Base-by-base conservation (phyloP, 805 yeast genomes). In the Wickerhamomyces silvicola region DNA sequence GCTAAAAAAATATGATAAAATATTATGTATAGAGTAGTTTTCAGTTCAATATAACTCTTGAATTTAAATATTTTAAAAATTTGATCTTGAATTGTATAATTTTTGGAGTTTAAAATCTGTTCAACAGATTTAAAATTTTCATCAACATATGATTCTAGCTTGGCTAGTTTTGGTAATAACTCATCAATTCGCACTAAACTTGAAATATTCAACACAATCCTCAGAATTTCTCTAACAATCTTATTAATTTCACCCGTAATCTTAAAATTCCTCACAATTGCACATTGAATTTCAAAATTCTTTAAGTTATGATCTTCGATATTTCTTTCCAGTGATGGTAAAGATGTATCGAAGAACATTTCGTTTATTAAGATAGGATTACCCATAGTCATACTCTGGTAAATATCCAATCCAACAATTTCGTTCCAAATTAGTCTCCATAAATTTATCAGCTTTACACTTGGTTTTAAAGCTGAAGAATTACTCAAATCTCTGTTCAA, bases 341-440 rank as follows among this genome's bases (percentile, higher is more conserved):
- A 37, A 39, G 59, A 51, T 0, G 83, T 75, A 46, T 77, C 83
- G 45, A 56, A 76, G 28, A 57, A 57, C 9, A 59, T 59, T 1
- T 53, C 49, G 33, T 52, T 47, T 12, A 68, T 62, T 9, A 59
- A 39, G 16, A 66, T 46, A 0, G 75, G 70, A 14, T 62, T 62
- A 1, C 84, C 84, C 32, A 66, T 57, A 6, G 62, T 56, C 36
- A 62, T 54, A 13, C 71, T 63, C 33, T 68, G 70, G 30, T 58
- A 55, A 2, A 62, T 39, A 44, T 78, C 84, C 25, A 59, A 37
- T 1, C 67, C 43, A 10, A 72, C 55, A 26, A 78, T 51, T 18
- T 60, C 56, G 46, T 64, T 68, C 84, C 84, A 78, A 5, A 75
- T 62, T 42, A 73, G 76, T 45, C 84, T 62, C 64, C 73, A 65